phyloP scores from a whole-genome alignment of 73 alveolate genomes.

The Paramecium pentaurelia region DNA sequence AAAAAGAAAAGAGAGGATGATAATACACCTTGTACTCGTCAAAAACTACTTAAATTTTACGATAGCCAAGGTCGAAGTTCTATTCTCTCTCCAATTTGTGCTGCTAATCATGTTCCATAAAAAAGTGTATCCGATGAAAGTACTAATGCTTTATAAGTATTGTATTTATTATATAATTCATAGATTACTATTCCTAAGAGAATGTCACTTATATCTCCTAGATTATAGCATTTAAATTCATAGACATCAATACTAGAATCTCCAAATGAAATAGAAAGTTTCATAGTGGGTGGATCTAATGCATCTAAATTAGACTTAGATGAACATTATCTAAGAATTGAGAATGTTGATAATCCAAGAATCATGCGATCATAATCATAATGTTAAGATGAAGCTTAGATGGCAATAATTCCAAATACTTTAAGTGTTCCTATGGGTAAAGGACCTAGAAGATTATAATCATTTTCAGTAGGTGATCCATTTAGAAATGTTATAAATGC shows the following conservation, averaged over 20 bases:
- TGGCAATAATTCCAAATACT: background rate
- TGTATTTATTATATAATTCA: background rate
- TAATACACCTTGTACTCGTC: conserved; percentile 14
- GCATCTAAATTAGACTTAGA: conserved; percentile 17
- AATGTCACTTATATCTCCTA: background rate
- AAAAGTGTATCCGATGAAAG: conserved; percentile 16
- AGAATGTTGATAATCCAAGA: background rate
- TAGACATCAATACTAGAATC: conserved; percentile 3
- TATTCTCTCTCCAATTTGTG: background rate
- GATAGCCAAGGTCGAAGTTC: background rate
- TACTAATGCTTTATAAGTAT: background rate
- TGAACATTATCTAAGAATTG: conserved; percentile 6
- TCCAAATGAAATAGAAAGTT: conserved; percentile 3
- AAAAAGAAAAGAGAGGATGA: conserved; percentile 8
- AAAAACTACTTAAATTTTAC: background rate
- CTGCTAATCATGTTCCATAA: background rate
- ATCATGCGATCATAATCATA: background rate
- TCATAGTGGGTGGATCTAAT: background rate
- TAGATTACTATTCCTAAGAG: conserved; percentile 14
- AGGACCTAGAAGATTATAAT: conserved; percentile 16
- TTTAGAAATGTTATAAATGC: background rate
- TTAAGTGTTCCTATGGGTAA: background rate
- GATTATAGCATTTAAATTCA: background rate
- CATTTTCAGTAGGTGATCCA: conserved; percentile 10
- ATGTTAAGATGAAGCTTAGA: background rate